Conservation (phyloP, 139 green algal species). For the Pleodorina starrii region DNA sequence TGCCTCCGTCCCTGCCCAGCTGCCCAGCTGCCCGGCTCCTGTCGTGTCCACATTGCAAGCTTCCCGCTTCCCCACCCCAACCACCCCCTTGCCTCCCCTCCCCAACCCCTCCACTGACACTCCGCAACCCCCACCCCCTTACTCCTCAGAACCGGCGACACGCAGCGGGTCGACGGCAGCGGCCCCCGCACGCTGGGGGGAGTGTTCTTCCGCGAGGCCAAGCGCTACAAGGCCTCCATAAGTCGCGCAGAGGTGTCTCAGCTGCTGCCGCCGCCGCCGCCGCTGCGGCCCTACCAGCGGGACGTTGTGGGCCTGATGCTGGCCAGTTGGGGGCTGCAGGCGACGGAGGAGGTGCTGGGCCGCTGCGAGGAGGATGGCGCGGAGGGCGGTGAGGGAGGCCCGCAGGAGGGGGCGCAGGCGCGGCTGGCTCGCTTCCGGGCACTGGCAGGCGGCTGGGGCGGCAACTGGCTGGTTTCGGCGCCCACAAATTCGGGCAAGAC, state of each 20-base stretch:
- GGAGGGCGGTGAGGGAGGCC: neutral
- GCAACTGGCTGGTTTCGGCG: constrained; percentile 61
- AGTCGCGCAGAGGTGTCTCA: too few relatives aligned
- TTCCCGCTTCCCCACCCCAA: too few relatives aligned
- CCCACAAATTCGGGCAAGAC: constrained; percentile 65
- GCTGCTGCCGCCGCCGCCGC: neutral
- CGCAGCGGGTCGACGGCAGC: neutral
- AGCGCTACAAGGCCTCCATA: neutral
- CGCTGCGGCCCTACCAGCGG: constrained; percentile 33
- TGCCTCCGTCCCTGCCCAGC: too few relatives aligned
- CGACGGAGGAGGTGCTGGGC: neutral
- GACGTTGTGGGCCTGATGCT: constrained; percentile 35
- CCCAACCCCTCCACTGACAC: neutral
- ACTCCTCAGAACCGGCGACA: neutral
- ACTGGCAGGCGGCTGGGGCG: neutral
- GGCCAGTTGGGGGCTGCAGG: constrained; percentile 28
- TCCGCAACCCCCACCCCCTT: neutral
- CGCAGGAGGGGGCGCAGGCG: neutral
- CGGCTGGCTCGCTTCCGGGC: neutral
- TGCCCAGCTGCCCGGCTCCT: too few relatives aligned
- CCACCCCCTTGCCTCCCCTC: neutral
- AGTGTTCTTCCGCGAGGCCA: constrained; percentile 22
- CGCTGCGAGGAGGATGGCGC: neutral
- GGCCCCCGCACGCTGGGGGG: neutral
- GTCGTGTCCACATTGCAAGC: too few relatives aligned